These are phyloP conservation scores for Phycomyces blakesleeanus DNA, from an alignment of 192 early-diverging fungal species.

Conservation along the genomic window DNA sequence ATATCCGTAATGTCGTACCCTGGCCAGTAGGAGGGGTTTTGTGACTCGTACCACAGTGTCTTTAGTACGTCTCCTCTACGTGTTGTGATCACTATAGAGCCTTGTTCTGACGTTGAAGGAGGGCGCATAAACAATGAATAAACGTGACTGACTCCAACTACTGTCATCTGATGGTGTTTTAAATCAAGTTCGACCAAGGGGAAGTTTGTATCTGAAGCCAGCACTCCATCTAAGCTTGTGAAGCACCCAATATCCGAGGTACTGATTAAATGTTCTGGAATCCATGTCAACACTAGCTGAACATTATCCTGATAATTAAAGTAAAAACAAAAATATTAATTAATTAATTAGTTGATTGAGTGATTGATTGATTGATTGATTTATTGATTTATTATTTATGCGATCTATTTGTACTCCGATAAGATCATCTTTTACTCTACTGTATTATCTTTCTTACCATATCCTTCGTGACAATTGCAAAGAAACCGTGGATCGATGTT, in stretches of 20 bases:
- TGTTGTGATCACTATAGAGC: slow-evolving; percentile 23
- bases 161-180: slow-evolving; percentile 3
- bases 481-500: slow-evolving; percentile 14
- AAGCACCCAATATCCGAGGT: slow-evolving; percentile 12
- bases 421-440: too few relatives aligned
- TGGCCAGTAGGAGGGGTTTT: too few relatives aligned
- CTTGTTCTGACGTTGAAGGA: slow-evolving; percentile 4
- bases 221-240: slow-evolving; percentile 13
- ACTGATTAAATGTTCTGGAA: slow-evolving; percentile 29
- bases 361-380: too few relatives aligned
- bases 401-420: background rate
- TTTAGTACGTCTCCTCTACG: slow-evolving; percentile 20
- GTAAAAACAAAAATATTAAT: background rate
- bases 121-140: slow-evolving; percentile 23
- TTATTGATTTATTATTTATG: background rate
- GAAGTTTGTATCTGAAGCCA: slow-evolving; percentile 11
- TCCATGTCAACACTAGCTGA: slow-evolving; percentile 21
- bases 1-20: slow-evolving; percentile 30
- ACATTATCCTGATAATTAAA: background rate
- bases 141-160: slow-evolving; percentile 4
- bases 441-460: too few relatives aligned
- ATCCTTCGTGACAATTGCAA: slow-evolving; percentile 10
- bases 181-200: slow-evolving; percentile 15
- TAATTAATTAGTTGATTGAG: too few relatives aligned
- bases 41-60: slow-evolving; percentile 22